Evolutionary conservation across 1,284 basidiomycete genomes (phyloP).

Genomic region (Ustilago hordei): DNA sequence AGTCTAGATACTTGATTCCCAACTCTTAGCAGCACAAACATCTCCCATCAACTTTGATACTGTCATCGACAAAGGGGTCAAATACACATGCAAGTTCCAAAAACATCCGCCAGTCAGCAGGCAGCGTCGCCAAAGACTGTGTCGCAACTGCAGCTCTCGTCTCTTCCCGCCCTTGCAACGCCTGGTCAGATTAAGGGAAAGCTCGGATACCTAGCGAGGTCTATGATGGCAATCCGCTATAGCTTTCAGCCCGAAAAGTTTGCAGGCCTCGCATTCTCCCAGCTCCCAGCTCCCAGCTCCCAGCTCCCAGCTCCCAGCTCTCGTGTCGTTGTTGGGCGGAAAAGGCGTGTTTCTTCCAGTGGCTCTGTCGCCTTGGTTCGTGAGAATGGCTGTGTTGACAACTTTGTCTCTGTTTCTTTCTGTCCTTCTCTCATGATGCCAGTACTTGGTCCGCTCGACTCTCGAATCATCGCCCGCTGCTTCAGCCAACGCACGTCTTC

Average conservation of each 20-base stretch:
- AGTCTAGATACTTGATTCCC: conserved; percentile 34
- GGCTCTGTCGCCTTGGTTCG: neutral
- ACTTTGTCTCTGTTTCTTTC: conserved; percentile 2
- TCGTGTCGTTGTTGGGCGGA: neutral
- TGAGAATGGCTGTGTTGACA: conserved; percentile 39
- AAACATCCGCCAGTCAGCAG: neutral
- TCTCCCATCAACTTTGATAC: neutral
- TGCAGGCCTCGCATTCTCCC: neutral
- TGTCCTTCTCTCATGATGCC: neutral
- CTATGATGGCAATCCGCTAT: neutral
- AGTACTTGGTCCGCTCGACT: conserved; percentile 40
- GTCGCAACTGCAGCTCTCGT: neutral
- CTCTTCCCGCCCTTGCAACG: conserved; percentile 1
- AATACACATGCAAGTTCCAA: conserved; percentile 2
- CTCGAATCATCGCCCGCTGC: conserved; percentile 20
- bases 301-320: neutral
- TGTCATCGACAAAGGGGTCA: neutral
- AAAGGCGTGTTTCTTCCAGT: neutral
- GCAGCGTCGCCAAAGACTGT: neutral
- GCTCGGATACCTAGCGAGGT: neutral
- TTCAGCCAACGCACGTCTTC: conserved; percentile 10
- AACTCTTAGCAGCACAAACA: neutral
- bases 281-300: neutral
- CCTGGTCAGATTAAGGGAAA: neutral
- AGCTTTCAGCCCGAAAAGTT: neutral